Conservation (phyloP, 331 rosid genomes). For the Pyracantha coccinea region DNA sequence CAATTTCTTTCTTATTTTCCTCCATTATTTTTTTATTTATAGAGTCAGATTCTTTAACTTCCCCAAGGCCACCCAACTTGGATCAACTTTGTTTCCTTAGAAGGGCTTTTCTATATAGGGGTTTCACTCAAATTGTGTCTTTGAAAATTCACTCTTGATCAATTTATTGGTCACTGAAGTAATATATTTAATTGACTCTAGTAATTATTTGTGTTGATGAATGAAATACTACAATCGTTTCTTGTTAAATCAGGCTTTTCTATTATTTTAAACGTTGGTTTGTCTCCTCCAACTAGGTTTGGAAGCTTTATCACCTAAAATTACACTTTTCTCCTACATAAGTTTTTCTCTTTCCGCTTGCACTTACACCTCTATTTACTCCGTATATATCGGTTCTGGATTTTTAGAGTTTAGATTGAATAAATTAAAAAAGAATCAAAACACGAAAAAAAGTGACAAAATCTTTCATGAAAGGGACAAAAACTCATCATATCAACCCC, state of each 20-base stretch:
- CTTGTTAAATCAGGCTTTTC: too few species aligned
- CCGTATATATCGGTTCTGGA: too few species aligned
- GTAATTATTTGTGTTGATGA: too few species aligned
- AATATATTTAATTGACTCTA: too few species aligned
- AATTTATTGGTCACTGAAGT: too few species aligned
- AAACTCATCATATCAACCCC: background rate
- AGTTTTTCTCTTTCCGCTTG: background rate
- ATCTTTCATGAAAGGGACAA: background rate
- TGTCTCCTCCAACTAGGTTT: background rate
- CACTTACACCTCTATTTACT: background rate
- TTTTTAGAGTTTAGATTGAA: too few species aligned
- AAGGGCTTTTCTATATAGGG: too few species aligned
- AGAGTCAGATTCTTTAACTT: slow-evolving; percentile 14
- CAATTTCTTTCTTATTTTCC: slow-evolving; percentile 10
- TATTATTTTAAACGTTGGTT: too few species aligned
- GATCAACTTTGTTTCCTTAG: background rate
- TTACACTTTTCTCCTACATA: background rate
- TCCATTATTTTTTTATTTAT: background rate
- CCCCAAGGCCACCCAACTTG: background rate
- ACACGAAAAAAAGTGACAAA: background rate
- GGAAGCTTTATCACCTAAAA: background rate
- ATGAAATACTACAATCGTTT: too few species aligned
- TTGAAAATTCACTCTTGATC: too few species aligned
- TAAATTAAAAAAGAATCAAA: too few species aligned
- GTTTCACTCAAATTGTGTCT: too few species aligned